phyloP scores from a whole-genome alignment of 2,329 filamentous ascomycete genomes.

The Epichloe scottii region DNA sequence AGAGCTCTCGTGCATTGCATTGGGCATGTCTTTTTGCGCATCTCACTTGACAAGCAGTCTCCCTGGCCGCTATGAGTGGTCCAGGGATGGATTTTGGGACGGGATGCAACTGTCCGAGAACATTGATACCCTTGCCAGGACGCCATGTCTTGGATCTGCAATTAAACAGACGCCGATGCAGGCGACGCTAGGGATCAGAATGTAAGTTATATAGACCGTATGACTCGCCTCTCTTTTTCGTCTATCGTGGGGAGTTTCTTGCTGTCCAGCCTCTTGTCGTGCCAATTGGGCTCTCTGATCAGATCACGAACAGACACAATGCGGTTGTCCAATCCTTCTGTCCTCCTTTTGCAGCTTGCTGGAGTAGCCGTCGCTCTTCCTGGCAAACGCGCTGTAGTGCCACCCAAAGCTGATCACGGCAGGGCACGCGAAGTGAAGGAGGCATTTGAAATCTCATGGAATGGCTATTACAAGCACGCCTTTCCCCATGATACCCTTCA shows the following conservation, averaged over 20 bases:
- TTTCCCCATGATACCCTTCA: conserved; percentile 66
- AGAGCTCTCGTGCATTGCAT: background rate
- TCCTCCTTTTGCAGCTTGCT: conserved; percentile 7
- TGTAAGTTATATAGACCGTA: background rate
- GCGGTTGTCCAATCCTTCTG: conserved; percentile 5
- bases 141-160: conserved; percentile 6
- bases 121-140: background rate
- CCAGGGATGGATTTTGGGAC: background rate
- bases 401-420: conserved; percentile 19
- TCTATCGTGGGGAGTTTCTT: background rate
- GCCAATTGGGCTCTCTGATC: background rate
- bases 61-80: background rate
- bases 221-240: background rate
- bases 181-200: background rate
- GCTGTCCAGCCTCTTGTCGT: background rate
- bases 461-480: conserved; percentile 60
- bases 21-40: background rate
- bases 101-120: background rate
- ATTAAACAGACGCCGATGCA: background rate
- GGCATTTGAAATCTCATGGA: conserved; percentile 59
- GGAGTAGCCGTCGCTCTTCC: conserved; percentile 4
- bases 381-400: conserved; percentile 1
- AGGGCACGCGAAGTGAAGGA: conserved; percentile 51
- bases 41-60: background rate
- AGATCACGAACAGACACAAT: conserved; percentile 1